phyloP scores from a whole-genome alignment of 129 eudicot genomes.

The sunflower (Helianthus annuus) region HanXRQr2.0-SUNRISE NC_035445.2:50848493-50848992 shows the following conservation, averaged over 20 bases:
- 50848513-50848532: background rate
- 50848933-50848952: constrained; percentile 42
- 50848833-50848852: constrained; percentile 77
- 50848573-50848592: constrained; percentile 93
- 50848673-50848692: background rate
- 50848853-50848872: constrained; percentile 87
- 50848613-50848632: constrained; percentile 98
- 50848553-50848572: constrained; percentile 67
- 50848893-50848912: constrained; percentile 86
- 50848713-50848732: constrained; percentile 76
- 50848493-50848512: no score
- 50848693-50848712: background rate
- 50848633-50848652: constrained; percentile 46
- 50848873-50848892: constrained; percentile 83
- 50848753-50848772: constrained; percentile 98
- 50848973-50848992: constrained; percentile 1
- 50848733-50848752: constrained; percentile 80
- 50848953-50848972: background rate
- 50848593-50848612: constrained; percentile 90
- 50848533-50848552: background rate
- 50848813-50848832: constrained; percentile 85
- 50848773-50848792: constrained; percentile 94
- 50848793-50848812: constrained; percentile 93
- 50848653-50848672: background rate
- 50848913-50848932: constrained; percentile 97